Base-by-base conservation (phyloP, 495 filamentous ascomycete species). In the Talaromyces stipitatus region DNA sequence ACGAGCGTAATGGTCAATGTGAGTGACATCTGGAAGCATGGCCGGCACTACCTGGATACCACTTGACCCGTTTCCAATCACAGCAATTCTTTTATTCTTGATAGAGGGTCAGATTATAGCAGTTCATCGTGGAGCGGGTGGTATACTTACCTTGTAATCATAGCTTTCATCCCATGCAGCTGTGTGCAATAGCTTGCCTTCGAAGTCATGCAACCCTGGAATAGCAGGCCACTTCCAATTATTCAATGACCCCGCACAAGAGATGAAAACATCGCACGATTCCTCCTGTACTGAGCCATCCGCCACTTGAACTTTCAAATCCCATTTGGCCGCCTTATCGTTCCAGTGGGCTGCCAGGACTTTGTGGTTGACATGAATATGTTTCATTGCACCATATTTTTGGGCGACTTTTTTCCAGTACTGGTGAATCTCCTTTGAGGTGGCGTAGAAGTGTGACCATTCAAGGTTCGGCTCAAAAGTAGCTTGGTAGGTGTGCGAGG, bases 11-110 rank as follows among this genome's bases (percentile, higher is more conserved):
- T 71, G 76, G 29, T 74, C 72, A 14, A 78, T 68, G 18, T 77
- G 72, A 10, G 69, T 62, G 12, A 82, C 80, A 7, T 72, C 60
- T 11, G 79, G 79, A 54, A 85, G 74, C 22, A 88, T 75, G 6
- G 76, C 77, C 1, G 84, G 83, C 12, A 89, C 77, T 20, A 88
- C 75, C 60, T 89, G 85, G 29, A 74, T 71, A 2, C 71, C 72
- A 60, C 73, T 77, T 4, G 69, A 79, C 2, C 80, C 78, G 50
- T 75, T 76, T 1, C 81, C 82, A 52, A 85, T 77, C 0, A 84
- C 65, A 2, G 77, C 80, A 33, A 85, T 75, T 11, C 61, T 68
- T 60, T 82, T 78, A 12, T 71, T 72, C 58, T 72, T 59, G 12
- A 66, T 0, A n/a, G 29, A 8, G 3, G 2, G 5, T 68, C 43